phyloP scores from a whole-genome alignment of 208 protist species.

The Crithidia expoeki region DNA sequence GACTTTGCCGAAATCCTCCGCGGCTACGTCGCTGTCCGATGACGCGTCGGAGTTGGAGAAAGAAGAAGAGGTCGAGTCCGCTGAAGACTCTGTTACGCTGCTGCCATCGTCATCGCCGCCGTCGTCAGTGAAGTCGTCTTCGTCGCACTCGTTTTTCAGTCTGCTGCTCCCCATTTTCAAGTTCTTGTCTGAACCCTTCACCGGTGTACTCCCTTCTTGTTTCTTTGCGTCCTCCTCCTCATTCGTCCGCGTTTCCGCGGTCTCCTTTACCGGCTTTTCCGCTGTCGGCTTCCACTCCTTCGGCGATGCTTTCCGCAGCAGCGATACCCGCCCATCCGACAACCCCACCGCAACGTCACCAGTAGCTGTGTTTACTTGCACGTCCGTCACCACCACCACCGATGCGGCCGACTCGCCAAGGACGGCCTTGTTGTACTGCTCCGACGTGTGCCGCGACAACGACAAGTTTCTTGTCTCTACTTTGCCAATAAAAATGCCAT shows the following conservation, averaged over 20 bases:
- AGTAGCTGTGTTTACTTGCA: constrained; percentile 52
- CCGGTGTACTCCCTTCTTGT: too few species aligned
- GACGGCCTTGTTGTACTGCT: constrained; percentile 34
- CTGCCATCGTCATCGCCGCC: constrained; percentile 1
- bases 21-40: constrained; percentile 44
- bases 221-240: constrained; percentile 8
- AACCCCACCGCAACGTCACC: constrained; percentile 77
- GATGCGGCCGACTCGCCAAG: background rate
- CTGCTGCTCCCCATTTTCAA: constrained; percentile 1
- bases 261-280: background rate
- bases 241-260: background rate
- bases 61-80: constrained; percentile 16
- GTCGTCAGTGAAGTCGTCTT: constrained; percentile 36
- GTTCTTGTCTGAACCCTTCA: too few species aligned
- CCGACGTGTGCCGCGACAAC: constrained; percentile 50
- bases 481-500: constrained; percentile 55
- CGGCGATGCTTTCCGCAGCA: constrained; percentile 35
- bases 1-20: constrained; percentile 65
- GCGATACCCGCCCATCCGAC: constrained; percentile 53
- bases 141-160: too few species aligned
- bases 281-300: constrained; percentile 20
- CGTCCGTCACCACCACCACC: constrained; percentile 23
- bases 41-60: constrained; percentile 33
- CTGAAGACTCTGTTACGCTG: constrained; percentile 14
- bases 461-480: constrained; percentile 49